These are phyloP conservation scores for Zea luxurians DNA, from an alignment of 176 grass and related monocot species.

Conservation along the genomic window DNA sequence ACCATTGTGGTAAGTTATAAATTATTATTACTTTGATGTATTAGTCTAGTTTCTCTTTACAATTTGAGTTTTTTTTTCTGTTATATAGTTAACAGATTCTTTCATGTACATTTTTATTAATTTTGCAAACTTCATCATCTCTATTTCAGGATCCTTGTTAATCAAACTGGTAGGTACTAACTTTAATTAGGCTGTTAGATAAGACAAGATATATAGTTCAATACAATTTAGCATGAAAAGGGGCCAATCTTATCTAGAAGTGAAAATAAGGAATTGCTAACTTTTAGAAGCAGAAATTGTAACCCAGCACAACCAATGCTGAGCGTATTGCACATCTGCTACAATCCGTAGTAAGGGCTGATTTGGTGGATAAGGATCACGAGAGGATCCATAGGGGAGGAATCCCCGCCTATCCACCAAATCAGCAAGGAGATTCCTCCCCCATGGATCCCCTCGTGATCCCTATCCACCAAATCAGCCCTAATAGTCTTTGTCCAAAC, in stretches of 20 bases:
- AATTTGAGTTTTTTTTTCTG: background rate
- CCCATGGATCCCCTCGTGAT: too few relatives aligned
- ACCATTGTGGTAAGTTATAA: conserved; percentile 70
- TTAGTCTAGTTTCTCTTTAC: conserved; percentile 13
- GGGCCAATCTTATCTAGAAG: background rate
- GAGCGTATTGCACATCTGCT: background rate
- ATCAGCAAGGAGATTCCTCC: too few relatives aligned
- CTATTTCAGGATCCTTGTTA: conserved; percentile 1
- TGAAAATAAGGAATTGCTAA: background rate
- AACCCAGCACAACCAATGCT: background rate
- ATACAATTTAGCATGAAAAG: background rate
- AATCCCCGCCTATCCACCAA: too few relatives aligned
- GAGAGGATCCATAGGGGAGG: too few relatives aligned
- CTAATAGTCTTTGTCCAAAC: background rate
- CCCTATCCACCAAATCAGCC: too few relatives aligned
- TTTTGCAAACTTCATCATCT: background rate
- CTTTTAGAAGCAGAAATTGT: background rate
- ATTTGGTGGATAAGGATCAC: too few relatives aligned
- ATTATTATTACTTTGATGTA: background rate
- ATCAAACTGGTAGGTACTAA: conserved; percentile 4
- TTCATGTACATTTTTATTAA: conserved; percentile 19
- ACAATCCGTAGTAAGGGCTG: background rate
- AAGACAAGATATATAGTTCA: background rate
- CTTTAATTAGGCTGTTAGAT: conserved; percentile 10
- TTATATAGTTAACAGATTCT: background rate